A percentile compares a stretch with the other conserved stretches of the same genome.
Evolutionary conservation across 2,329 filamentous ascomycete genomes (phyloP).

Genomic region (Cordyceps cicadae): DNA sequence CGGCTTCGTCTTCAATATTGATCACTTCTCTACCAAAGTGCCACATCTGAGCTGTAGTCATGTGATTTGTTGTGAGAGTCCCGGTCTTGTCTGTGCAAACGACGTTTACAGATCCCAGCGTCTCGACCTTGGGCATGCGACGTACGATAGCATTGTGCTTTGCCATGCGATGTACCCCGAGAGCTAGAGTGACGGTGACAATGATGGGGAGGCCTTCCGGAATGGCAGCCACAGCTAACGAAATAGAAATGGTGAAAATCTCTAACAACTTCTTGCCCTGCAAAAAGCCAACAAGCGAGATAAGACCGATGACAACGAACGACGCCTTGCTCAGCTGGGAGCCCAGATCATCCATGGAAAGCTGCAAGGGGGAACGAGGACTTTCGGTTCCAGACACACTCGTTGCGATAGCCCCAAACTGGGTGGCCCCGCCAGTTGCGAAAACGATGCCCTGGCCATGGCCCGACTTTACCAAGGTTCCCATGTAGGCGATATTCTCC

Average conservation of each 20-base stretch:
- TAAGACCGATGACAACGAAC: constrained; percentile 86
- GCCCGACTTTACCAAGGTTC: constrained; percentile 87
- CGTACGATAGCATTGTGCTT: constrained; percentile 91
- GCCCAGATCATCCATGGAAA: constrained; percentile 96
- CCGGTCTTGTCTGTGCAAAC: constrained; percentile 96
- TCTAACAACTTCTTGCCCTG: constrained; percentile 86
- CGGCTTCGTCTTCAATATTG: constrained; percentile 47
- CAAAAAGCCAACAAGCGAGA: constrained; percentile 81
- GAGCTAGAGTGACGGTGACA: constrained; percentile 88
- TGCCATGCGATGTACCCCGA: constrained; percentile 95
- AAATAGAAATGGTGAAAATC: constrained; percentile 96
- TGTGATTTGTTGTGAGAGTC: constrained; percentile 93
- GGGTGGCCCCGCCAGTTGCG: constrained; percentile 84
- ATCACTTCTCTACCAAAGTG: constrained; percentile 64
- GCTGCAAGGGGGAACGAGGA: constrained; percentile 82
- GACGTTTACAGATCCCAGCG: constrained; percentile 97
- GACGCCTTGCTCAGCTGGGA: constrained; percentile 96
- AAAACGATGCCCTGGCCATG: constrained; percentile 97
- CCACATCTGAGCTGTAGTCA: constrained; percentile 97
- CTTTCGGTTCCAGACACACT: constrained; percentile 93
- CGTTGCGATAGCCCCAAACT: constrained; percentile 92
- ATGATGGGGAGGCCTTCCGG: constrained; percentile 96
- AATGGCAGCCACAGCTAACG: constrained; percentile 90
- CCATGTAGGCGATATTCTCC: constrained; percentile 97
- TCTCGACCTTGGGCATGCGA: constrained; percentile 93